Base-by-base conservation (phyloP, 1,284 basidiomycete species). In the Rhodotorula sp. region DNA sequence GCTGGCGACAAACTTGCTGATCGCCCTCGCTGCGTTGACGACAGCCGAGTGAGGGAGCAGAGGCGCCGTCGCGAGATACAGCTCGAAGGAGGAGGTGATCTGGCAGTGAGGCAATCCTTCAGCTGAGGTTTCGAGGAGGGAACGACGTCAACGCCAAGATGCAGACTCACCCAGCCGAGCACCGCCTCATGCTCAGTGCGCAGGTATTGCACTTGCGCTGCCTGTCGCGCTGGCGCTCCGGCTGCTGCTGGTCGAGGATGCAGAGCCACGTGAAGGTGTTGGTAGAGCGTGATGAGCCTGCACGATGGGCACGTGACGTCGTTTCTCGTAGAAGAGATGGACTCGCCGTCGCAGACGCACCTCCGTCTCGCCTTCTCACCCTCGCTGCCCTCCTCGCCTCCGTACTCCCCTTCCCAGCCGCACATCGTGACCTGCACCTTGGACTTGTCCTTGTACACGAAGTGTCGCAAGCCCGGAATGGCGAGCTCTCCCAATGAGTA, bases 71-170 rank as follows among this genome's bases (percentile, higher is more conserved):
- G 90, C 84, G 61, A 97, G 81, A 79, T 97, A 98, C 29, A 99
- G 81, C 80, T 98, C 94, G 77, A 97, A 97, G 0, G 89, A 88
- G 75, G 91, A 88, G 0, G 94, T 97, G 71, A 94, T 90, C 94
- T 96, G 80, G 0, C 61, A 4, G 22, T n/a, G 2, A 47, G 39
- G 27, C 10, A 19, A 2, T n/a, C 10, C 30, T n/a, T 5, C 47
- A 7, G 30, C 22, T 34, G 4, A 24, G 34, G n/a, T 44, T 62
- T 24, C 15, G 30, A 20, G 4, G 30, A 19, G 13, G 36, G 19
- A 19, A 19, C n/a, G 15, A 30, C 4, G 55, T 24, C 24, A 30
- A n/a, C n/a, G n/a, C n/a, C n/a, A n/a, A n/a, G 36, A 34, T 20
- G 46, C 32, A 2, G 52, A 80, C 87, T 68, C 77, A 92, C 91